Evolutionary conservation across 495 filamentous ascomycete genomes (phyloP).

Genomic region (Xylaria palmicola): DNA sequence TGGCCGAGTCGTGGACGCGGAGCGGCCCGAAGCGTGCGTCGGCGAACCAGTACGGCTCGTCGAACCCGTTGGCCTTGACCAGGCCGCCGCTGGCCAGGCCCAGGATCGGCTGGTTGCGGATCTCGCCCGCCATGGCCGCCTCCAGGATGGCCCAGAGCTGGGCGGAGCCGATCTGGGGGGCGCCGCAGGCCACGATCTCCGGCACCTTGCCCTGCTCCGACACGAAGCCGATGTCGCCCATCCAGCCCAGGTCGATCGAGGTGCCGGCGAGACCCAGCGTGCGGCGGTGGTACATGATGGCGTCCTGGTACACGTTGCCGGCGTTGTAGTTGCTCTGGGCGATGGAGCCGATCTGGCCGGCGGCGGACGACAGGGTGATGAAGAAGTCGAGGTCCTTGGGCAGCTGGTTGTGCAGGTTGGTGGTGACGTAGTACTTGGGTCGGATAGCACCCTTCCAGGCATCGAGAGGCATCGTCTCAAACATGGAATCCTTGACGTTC

Average conservation of each 20-base stretch:
- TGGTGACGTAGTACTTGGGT: slow-evolving; percentile 48
- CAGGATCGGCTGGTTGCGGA: slow-evolving; percentile 24
- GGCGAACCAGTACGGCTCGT: slow-evolving; percentile 44
- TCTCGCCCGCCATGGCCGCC: slow-evolving; percentile 22
- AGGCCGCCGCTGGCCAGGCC: slow-evolving; percentile 31
- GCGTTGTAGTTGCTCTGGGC: slow-evolving; percentile 52
- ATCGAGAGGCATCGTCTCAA: slow-evolving; percentile 47
- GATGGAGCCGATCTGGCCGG: slow-evolving; percentile 49
- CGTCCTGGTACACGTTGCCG: slow-evolving; percentile 55
- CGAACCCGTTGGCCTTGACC: slow-evolving; percentile 31
- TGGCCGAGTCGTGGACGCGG: slow-evolving; percentile 33
- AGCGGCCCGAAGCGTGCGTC: slow-evolving; percentile 45
- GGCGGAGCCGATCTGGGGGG: slow-evolving; percentile 21
- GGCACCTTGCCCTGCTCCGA: slow-evolving; percentile 29
- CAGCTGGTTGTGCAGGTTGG: slow-evolving; percentile 50
- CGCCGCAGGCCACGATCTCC: slow-evolving; percentile 26
- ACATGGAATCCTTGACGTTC: slow-evolving; percentile 49
- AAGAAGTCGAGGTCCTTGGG: slow-evolving; percentile 59
- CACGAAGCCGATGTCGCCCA: slow-evolving; percentile 35
- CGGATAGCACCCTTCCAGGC: slow-evolving; percentile 38
- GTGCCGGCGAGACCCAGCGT: slow-evolving; percentile 35
- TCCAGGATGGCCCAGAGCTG: slow-evolving; percentile 25
- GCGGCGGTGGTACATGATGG: slow-evolving; percentile 38
- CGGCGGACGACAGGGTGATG: slow-evolving; percentile 55
- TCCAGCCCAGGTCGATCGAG: slow-evolving; percentile 48